These are phyloP conservation scores for Globisporangium carolinianum DNA, from an alignment of 352 stramenopile species.

Conservation along the genomic window DNA sequence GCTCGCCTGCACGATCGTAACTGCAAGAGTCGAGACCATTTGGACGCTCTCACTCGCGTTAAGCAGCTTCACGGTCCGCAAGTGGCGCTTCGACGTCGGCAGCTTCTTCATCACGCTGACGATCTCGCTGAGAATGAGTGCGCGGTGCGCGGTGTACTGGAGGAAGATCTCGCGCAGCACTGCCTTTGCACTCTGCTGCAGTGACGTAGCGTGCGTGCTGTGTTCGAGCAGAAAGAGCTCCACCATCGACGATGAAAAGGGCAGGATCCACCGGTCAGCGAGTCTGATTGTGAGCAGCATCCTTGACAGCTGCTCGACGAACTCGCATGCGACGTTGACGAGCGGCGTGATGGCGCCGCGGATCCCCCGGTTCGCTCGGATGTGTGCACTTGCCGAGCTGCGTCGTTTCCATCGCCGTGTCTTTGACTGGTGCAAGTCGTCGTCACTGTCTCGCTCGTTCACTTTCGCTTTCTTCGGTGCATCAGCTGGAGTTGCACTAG, in stretches of 20 bases:
- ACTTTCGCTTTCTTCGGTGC: slow-evolving; percentile 2
- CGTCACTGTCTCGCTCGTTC: slow-evolving; percentile 1
- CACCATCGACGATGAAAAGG: slow-evolving; percentile 62
- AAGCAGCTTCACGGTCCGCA: slow-evolving; percentile 61
- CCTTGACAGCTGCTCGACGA: slow-evolving; percentile 59
- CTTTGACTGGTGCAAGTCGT: slow-evolving; percentile 1
- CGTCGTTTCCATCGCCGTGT: background rate
- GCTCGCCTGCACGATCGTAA: slow-evolving; percentile 56
- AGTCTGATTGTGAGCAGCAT: slow-evolving; percentile 66
- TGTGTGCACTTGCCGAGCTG: slow-evolving; percentile 25
- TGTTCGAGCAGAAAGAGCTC: slow-evolving; percentile 67
- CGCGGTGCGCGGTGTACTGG: slow-evolving; percentile 50
- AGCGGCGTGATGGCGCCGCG: slow-evolving; percentile 50
- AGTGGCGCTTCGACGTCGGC: slow-evolving; percentile 57
- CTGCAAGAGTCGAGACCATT: slow-evolving; percentile 60
- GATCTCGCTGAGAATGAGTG: slow-evolving; percentile 61
- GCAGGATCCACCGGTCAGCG: slow-evolving; percentile 65
- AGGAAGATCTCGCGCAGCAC: slow-evolving; percentile 66
- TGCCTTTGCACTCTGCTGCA: slow-evolving; percentile 57
- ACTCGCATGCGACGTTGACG: slow-evolving; percentile 57
- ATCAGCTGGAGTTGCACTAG: background rate
- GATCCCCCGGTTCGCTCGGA: slow-evolving; percentile 42
- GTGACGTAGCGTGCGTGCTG: slow-evolving; percentile 38
- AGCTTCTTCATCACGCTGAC: slow-evolving; percentile 73
- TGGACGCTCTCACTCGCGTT: slow-evolving; percentile 48